Base-by-base conservation (phyloP, 768 basidiomycete species). In the Rhizopogon roseolus region DNA sequence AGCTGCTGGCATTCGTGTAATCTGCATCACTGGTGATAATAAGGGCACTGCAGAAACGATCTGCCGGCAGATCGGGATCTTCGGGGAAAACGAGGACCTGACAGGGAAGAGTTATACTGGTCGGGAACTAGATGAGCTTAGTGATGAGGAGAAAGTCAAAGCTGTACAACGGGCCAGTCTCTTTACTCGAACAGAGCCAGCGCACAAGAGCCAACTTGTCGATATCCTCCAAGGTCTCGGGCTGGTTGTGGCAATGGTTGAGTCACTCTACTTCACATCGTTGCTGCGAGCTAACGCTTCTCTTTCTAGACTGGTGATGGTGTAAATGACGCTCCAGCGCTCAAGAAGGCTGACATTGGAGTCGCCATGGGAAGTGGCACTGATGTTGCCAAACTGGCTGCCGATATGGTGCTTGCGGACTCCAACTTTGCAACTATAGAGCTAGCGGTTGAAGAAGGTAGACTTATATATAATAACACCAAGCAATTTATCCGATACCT, bases 401-500 rank as follows among this genome's bases (percentile, higher is more conserved):
- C 96, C 7, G 96, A 99, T 70, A 96, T 99, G 93, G 94, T 99
- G 29, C 82, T 95, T 49, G 90, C 92, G 5, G 94, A 96, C 69
- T 94, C 94, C 45, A 98, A 98, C 76, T 99, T 99, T 71, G 87
- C 93, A 10, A 95, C 94, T 6, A 98, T 99, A 71, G 95, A 97
- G 69, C 77, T 85, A 61, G 96, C 96, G 7, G 94, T 99, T 42
- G 96, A 98, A 70, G 96, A 99, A 74, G 96, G 96, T 62, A 78
- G 96, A 71, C 79, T 96, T 54, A 99, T 98, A 65, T 98, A 98
- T 73, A 98, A 98, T 74, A 99, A 99, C 73, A 98, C 95, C 42
- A 99, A 99, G 74, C 96, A 98, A 68, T 99, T 99, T 72, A 98
- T 99, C 71, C 88, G 96, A 63, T 99, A 98, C 75, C 86, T 99